A percentile compares a stretch with the other conserved stretches of the same genome.
These are phyloP conservation scores for Phytophthora agathidicida DNA, from an alignment of 352 stramenopile genomes.

Conservation along the genomic window DNA sequence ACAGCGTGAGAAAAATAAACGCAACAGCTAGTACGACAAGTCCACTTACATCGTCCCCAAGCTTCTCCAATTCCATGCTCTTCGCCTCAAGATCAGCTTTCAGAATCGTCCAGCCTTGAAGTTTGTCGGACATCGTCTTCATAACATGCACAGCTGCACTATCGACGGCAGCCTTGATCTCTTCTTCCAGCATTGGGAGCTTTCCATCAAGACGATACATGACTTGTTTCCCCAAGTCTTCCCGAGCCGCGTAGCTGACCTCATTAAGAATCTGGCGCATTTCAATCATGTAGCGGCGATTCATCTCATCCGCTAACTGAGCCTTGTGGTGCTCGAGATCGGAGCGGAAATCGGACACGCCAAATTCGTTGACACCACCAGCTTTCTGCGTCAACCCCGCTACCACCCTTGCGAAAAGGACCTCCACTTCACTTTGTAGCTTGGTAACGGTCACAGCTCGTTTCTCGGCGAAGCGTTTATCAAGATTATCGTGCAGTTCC, in stretches of 20 bases:
- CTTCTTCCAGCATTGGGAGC: slow-evolving; percentile 62
- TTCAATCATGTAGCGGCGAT: slow-evolving; percentile 78
- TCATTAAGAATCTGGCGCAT: slow-evolving; percentile 81
- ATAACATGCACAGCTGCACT: slow-evolving; percentile 63
- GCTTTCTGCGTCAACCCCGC: slow-evolving; percentile 40
- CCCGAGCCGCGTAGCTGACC: slow-evolving; percentile 59
- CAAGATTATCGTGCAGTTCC: slow-evolving; percentile 63
- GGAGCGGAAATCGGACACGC: slow-evolving; percentile 41
- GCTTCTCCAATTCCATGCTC: slow-evolving; percentile 69
- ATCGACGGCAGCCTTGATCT: slow-evolving; percentile 68
- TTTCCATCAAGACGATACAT: slow-evolving; percentile 70
- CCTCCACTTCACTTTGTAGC: slow-evolving; percentile 66
- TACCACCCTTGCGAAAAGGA: slow-evolving; percentile 36
- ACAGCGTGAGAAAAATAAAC: neutral
- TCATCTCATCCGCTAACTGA: slow-evolving; percentile 69
- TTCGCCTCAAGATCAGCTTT: slow-evolving; percentile 68
- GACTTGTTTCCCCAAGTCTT: slow-evolving; percentile 72
- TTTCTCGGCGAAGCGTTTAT: slow-evolving; percentile 60
- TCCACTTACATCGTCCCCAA: slow-evolving; percentile 72
- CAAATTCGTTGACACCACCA: slow-evolving; percentile 27
- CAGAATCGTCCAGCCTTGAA: slow-evolving; percentile 79
- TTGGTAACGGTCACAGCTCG: slow-evolving; percentile 59
- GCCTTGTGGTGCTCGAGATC: slow-evolving; percentile 73
- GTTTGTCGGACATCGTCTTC: slow-evolving; percentile 45
- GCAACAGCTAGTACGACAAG: neutral